Conservation (phyloP, 208 protist species). For the Trypanosoma rangeli region DNA sequence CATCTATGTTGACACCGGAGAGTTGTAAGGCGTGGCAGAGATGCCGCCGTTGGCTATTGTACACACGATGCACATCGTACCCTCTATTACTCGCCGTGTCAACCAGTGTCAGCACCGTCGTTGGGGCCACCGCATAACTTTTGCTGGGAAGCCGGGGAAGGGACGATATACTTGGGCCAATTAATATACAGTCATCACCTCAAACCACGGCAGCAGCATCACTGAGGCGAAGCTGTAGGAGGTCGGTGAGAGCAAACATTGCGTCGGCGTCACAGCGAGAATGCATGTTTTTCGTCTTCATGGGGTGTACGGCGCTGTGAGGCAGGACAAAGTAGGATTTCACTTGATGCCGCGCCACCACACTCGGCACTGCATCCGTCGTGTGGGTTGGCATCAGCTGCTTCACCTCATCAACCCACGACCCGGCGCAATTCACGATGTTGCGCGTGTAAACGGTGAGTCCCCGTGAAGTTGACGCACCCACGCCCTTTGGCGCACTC, state of each 20-base stretch:
- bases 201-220: slow-evolving; percentile 74
- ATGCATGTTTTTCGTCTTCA: not conserved
- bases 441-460: slow-evolving; percentile 42
- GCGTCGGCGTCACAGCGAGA: slow-evolving; percentile 9
- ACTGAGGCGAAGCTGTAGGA: slow-evolving; percentile 64
- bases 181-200: slow-evolving; percentile 64
- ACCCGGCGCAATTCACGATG: slow-evolving; percentile 74
- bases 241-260: slow-evolving; percentile 56
- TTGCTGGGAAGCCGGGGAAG: slow-evolving; percentile 18
- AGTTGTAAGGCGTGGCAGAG: slow-evolving; percentile 36
- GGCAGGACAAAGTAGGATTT: slow-evolving; percentile 66
- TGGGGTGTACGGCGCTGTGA: slow-evolving; percentile 28
- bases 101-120: not conserved
- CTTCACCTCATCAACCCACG: slow-evolving; percentile 59
- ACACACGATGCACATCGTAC: slow-evolving; percentile 9
- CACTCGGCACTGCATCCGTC: slow-evolving; percentile 30
- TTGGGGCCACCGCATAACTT: not conserved
- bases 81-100: slow-evolving; percentile 1
- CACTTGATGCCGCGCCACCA: slow-evolving; percentile 37
- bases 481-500: slow-evolving; percentile 1
- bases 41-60: slow-evolving; percentile 35
- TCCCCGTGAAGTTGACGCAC: not conserved
- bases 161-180: slow-evolving; percentile 60
- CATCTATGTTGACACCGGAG: slow-evolving; percentile 50
- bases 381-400: slow-evolving; percentile 41